Percentiles rank a stretch among this genome's conserved stretches.
phyloP scores from a whole-genome alignment of 768 basidiomycete species.

The Suillus luteus region DNA sequence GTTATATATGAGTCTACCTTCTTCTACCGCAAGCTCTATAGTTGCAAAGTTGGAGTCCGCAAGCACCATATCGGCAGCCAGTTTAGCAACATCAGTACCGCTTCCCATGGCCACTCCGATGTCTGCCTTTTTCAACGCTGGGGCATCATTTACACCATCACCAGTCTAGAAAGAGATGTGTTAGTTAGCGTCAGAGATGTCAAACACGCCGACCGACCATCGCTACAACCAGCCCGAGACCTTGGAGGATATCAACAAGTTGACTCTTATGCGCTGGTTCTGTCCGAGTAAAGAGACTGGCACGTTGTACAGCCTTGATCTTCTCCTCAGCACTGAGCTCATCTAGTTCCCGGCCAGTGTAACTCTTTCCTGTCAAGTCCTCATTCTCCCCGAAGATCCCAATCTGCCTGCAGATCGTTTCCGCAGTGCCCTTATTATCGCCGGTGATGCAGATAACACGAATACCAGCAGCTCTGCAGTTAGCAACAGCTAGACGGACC shows the following conservation, averaged over 20 bases:
- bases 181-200: slow-evolving; percentile 14
- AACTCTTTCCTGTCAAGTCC: slow-evolving; percentile 92
- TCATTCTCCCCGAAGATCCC: slow-evolving; percentile 89
- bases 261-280: slow-evolving; percentile 95
- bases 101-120: slow-evolving; percentile 99
- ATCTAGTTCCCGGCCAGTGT: slow-evolving; percentile 92
- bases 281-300: slow-evolving; percentile 89
- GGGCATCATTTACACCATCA: slow-evolving; percentile 98
- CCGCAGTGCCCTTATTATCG: slow-evolving; percentile 96
- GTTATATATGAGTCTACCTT: slow-evolving; percentile 97
- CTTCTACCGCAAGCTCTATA: slow-evolving; percentile 95
- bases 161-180: slow-evolving; percentile 62
- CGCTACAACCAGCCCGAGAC: slow-evolving; percentile 89
- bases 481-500: slow-evolving; percentile 81
- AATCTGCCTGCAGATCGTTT: slow-evolving; percentile 95
- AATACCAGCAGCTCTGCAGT: slow-evolving; percentile 91
- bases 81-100: slow-evolving; percentile 97
- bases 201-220: slow-evolving; percentile 60
- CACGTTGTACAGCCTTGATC: slow-evolving; percentile 81
- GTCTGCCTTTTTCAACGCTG: slow-evolving; percentile 94
- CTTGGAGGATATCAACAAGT: slow-evolving; percentile 91
- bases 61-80: slow-evolving; percentile 97
- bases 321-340: slow-evolving; percentile 80
- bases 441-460: slow-evolving; percentile 97
- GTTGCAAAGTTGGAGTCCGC: slow-evolving; percentile 98